Evolutionary conservation across 805 yeast genomes (phyloP).

Genomic region (Saccharomycopsis fermentans): DNA sequence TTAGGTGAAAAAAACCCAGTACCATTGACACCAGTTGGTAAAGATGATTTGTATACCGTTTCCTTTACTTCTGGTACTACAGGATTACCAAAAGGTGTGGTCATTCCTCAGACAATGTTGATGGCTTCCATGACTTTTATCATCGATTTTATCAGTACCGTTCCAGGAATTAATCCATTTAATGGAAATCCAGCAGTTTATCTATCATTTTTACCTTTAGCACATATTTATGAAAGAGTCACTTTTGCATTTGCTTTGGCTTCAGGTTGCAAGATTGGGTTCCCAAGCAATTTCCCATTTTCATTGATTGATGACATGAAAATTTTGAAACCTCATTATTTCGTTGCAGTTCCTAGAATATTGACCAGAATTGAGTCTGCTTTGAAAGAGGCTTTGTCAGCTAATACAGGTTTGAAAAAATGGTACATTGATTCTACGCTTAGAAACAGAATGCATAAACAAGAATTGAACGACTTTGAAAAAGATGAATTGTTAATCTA

Average conservation of each 20-base stretch:
- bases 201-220: conserved; percentile 40
- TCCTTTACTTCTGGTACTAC: conserved; percentile 70
- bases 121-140: conserved; percentile 27
- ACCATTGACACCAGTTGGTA: conserved; percentile 30
- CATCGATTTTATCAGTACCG: conserved; percentile 20
- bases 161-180: neutral
- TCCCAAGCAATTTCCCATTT: conserved; percentile 36
- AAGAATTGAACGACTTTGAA: neutral
- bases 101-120: conserved; percentile 47
- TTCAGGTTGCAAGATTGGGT: conserved; percentile 36
- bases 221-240: conserved; percentile 49
- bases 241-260: conserved; percentile 31
- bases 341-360: conserved; percentile 48
- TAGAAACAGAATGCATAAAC: neutral
- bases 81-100: conserved; percentile 77
- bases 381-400: conserved; percentile 27
- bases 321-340: conserved; percentile 34
- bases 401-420: conserved; percentile 31
- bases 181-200: conserved; percentile 4
- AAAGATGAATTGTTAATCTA: conserved; percentile 21
- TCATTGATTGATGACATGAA: conserved; percentile 41
- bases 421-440: conserved; percentile 22
- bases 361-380: conserved; percentile 36
- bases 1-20: conserved; percentile 27
- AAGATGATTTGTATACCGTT: conserved; percentile 47